Evolutionary conservation across 73 alveolate species (phyloP), one percentile per base, ranked within the genome.

Genomic region (Effrenium voratum): DNA sequence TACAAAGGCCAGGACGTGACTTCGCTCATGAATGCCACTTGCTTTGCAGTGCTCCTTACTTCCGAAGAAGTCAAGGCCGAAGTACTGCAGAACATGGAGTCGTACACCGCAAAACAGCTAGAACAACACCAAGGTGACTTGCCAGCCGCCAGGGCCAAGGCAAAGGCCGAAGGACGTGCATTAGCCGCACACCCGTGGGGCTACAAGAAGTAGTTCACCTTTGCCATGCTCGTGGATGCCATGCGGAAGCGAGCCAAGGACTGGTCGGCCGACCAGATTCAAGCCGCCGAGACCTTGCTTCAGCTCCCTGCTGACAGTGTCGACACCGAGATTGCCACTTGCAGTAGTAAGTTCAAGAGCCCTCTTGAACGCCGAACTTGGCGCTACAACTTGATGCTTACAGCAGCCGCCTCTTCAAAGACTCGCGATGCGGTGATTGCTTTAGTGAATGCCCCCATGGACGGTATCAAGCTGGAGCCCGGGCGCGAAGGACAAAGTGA

Each of bases 181-280:
- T n/a, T 86, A 46, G 84, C 95, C 34, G 84, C 95, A 6, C 95
- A 86, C 68, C 84, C 95, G 2, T 86, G 95, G 95, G 95, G 95
- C 83, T 73, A 38, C 47, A 47, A 72, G 83, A 86, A 86, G 84
- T 86, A 60, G 70, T 86, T 38, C 70, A 30, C 22, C 49, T 43
- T 86, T 30, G 28, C 41, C 44, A 0, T 34, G 52, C 50, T 86
- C 72, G 30, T 40, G 70, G 40, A 63, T 13, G 16, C 76, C 38
- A 0, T 82, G 28, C 77, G 2, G 32, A 63, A 47, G 3, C 19
- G 3, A 12, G 76, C 55, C 16, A 55, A 47, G 3, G 8, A 22
- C 1, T 52, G 77, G 59, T 28, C 73, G n/a, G 40, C 6, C 46
- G 73, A 55, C 10, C 81, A 55, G 60, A 24, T 12, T 3, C 13